phyloP scores from a whole-genome alignment of 2,329 filamentous ascomycete species.

The Rutstroemia sp. region DNA sequence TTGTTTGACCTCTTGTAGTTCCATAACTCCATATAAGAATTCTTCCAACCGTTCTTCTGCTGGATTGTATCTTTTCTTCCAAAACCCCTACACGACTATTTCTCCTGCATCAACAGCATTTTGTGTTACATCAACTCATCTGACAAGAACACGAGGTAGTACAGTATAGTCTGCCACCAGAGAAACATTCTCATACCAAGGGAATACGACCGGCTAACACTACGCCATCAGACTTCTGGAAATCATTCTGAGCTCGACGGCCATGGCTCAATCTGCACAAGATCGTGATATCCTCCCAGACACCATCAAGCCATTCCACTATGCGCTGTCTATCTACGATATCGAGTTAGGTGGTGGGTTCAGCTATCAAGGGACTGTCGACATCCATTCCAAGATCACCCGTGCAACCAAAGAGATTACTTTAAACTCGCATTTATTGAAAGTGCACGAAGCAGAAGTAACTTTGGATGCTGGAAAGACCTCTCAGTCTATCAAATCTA shows the following conservation, averaged over 20 bases:
- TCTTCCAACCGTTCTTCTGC: too few relatives aligned
- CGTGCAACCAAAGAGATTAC: slow-evolving; percentile 69
- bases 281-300: slow-evolving; percentile 57
- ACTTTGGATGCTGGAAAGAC: slow-evolving; percentile 50
- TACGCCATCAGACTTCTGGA: not conserved
- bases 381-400: slow-evolving; percentile 68
- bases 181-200: too few relatives aligned
- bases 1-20: too few relatives aligned
- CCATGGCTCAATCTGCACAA: slow-evolving; percentile 33
- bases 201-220: not conserved
- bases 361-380: slow-evolving; percentile 75
- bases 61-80: too few relatives aligned
- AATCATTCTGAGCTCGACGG: not conserved
- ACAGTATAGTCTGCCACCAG: too few relatives aligned
- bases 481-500: slow-evolving; percentile 48
- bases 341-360: slow-evolving; percentile 66
- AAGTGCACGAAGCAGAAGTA: slow-evolving; percentile 62
- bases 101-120: too few relatives aligned
- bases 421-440: slow-evolving; percentile 80
- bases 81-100: too few relatives aligned
- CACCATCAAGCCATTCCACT: slow-evolving; percentile 74
- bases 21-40: too few relatives aligned
- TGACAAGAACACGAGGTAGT: too few relatives aligned
- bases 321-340: slow-evolving; percentile 73
- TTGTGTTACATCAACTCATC: too few relatives aligned